A percentile compares a stretch with the other conserved stretches of the same genome.
phyloP scores from a whole-genome alignment of 805 yeast genomes.

The Saccharomycopsis sp. region DNA sequence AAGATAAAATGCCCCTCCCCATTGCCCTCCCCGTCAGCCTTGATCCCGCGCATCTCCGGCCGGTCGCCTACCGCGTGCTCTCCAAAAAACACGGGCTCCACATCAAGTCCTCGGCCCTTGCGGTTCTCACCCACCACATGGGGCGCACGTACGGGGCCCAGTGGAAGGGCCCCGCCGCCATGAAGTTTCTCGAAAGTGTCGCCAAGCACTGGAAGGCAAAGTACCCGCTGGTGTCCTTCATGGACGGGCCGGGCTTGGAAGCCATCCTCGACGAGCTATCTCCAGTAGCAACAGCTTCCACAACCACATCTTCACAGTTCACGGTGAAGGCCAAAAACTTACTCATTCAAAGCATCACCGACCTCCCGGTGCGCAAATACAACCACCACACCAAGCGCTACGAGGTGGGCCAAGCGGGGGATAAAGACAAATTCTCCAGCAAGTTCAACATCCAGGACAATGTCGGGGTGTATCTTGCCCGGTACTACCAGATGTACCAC shows the following conservation, averaged over 20 bases:
- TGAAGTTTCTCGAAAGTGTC: conserved; percentile 61
- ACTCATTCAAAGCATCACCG: conserved; percentile 30
- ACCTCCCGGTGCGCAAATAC: conserved; percentile 59
- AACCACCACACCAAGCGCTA: conserved; percentile 57
- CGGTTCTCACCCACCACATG: conserved; percentile 60
- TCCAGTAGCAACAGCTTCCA: conserved; percentile 25
- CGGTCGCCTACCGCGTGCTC: conserved; percentile 80
- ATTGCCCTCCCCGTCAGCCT: conserved; percentile 64
- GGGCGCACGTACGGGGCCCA: conserved; percentile 75
- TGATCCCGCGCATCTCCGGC: conserved; percentile 76
- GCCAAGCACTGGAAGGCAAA: conserved; percentile 66
- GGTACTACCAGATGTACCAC: conserved; percentile 60
- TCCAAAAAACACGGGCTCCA: conserved; percentile 91
- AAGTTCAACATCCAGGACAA: conserved; percentile 24
- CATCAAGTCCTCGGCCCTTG: conserved; percentile 77
- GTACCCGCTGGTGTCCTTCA: conserved; percentile 62
- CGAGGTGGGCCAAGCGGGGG: conserved; percentile 24
- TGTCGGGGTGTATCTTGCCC: conserved; percentile 37
- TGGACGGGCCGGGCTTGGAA: conserved; percentile 64
- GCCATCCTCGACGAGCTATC: conserved; percentile 55
- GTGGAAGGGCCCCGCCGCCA: conserved; percentile 67
- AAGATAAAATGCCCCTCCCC: conserved; percentile 26
- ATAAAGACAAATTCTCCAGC: conserved; percentile 9
- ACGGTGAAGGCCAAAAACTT: conserved; percentile 3
- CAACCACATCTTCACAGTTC: too few relatives aligned